Conservation (phyloP, 306 rosid species). For the Casuarina glauca region DNA sequence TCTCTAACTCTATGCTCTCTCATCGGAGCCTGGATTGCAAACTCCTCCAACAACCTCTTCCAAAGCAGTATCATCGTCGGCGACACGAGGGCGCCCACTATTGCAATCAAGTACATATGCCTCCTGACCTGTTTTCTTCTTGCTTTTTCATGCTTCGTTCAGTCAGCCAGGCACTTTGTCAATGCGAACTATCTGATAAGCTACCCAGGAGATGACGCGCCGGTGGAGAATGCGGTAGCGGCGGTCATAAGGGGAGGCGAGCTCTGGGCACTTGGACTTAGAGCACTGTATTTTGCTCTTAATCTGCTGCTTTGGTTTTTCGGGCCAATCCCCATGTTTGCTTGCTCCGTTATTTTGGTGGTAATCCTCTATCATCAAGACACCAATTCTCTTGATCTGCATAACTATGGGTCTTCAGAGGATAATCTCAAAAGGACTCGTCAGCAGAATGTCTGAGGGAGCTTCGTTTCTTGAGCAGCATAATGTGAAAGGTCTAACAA, state of each 20-base stretch:
- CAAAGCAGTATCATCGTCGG: constrained; percentile 55
- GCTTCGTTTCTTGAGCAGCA: not conserved
- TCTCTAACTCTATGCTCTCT: constrained; percentile 67
- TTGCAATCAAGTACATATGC: constrained; percentile 64
- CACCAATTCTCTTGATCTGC: constrained; percentile 52
- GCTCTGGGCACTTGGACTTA: constrained; percentile 75
- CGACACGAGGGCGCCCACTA: constrained; percentile 40
- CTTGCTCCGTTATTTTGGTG: constrained; percentile 55
- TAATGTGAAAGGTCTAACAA: not conserved
- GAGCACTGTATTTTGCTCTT: constrained; percentile 76
- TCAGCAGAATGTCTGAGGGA: no score
- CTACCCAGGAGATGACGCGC: constrained; percentile 50
- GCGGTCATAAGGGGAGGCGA: constrained; percentile 78
- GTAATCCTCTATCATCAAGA: constrained; percentile 49
- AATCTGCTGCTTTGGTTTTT: constrained; percentile 75
- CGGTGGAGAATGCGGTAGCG: constrained; percentile 46
- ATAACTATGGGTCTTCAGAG: constrained; percentile 14
- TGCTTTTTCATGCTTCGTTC: constrained; percentile 69
- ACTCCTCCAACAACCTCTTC: constrained; percentile 38
- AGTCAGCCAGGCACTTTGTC: constrained; percentile 69
- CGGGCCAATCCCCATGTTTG: constrained; percentile 82
- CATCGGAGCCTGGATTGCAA: constrained; percentile 77
- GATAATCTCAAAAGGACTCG: no score
- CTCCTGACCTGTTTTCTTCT: constrained; percentile 67
- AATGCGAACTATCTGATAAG: constrained; percentile 72